Evolutionary conservation across 2,329 filamentous ascomycete genomes (phyloP).

Genomic region (Knoxdaviesia capensis): DNA sequence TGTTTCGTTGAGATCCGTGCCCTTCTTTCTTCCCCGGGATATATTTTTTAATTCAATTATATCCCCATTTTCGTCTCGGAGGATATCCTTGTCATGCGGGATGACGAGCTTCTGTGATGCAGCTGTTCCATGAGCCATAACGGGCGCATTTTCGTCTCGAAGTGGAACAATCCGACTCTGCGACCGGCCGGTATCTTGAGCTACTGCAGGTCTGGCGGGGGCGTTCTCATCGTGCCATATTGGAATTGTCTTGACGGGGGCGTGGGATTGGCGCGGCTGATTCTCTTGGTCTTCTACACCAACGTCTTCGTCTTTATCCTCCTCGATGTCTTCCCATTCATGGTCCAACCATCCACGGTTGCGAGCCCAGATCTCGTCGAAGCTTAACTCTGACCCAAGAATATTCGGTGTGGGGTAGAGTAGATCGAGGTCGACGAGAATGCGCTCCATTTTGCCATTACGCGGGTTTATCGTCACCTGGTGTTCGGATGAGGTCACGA

Average conservation of each 20-base stretch:
- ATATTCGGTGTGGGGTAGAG: constrained; percentile 64
- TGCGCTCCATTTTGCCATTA: constrained; percentile 65
- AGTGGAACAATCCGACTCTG: too few relatives aligned
- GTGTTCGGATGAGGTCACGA: constrained; percentile 49
- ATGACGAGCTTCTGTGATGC: constrained; percentile 17
- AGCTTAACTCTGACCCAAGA: constrained; percentile 58
- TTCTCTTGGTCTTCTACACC: constrained; percentile 4
- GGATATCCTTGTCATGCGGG: constrained; percentile 19
- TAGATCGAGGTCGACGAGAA: constrained; percentile 70
- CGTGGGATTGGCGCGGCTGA: too few relatives aligned
- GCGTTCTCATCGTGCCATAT: too few relatives aligned
- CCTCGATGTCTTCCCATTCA: constrained; percentile 25
- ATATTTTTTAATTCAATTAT: constrained; percentile 22
- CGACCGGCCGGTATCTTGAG: too few relatives aligned
- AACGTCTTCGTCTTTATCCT: constrained; percentile 4
- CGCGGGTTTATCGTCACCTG: constrained; percentile 68
- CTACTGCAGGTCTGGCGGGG: too few relatives aligned
- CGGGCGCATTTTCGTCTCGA: too few relatives aligned
- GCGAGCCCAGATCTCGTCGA: constrained; percentile 75
- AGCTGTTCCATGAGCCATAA: too few relatives aligned
- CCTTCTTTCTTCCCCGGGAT: constrained; percentile 49
- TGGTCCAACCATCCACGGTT: constrained; percentile 49
- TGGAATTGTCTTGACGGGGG: too few relatives aligned
- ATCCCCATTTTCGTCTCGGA: constrained; percentile 40
- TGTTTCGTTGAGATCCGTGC: constrained; percentile 74